Percentiles rank a stretch among this genome's conserved stretches.
These are phyloP conservation scores for Neonectria sp. DNA, from an alignment of 2,329 filamentous ascomycete species.

Conservation along the genomic window DNA sequence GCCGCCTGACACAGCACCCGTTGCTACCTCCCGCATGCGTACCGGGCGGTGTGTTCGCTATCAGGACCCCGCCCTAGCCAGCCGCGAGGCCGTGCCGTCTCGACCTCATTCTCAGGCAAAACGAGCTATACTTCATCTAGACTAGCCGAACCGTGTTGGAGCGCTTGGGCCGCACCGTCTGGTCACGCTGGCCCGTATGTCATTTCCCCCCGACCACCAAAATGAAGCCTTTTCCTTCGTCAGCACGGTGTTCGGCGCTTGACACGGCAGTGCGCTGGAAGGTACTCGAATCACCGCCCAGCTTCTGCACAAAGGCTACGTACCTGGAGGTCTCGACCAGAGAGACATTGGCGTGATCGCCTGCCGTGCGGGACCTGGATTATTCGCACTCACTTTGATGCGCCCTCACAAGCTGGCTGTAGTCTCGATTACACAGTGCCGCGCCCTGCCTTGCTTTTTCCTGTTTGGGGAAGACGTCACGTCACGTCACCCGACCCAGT, in stretches of 20 bases:
- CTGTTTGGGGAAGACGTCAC: constrained; percentile 42
- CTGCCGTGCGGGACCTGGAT: constrained; percentile 33
- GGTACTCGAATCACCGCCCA: constrained; percentile 44
- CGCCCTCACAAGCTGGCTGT: neutral
- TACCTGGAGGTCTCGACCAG: constrained; percentile 36
- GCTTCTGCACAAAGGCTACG: constrained; percentile 36
- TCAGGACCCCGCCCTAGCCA: constrained; percentile 35
- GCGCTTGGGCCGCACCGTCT: constrained; percentile 36
- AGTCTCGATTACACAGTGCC: constrained; percentile 36
- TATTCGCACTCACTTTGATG: constrained; percentile 32
- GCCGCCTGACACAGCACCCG: constrained; percentile 5
- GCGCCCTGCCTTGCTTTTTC: constrained; percentile 23
- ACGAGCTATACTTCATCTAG: constrained; percentile 24
- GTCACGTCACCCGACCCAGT: constrained; percentile 36
- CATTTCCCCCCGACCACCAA: constrained; percentile 45
- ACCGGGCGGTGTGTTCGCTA: constrained; percentile 45
- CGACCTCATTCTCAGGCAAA: constrained; percentile 3
- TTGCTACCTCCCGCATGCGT: constrained; percentile 39
- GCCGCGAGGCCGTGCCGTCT: constrained; percentile 34
- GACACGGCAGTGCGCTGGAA: constrained; percentile 31
- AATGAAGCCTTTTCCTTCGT: constrained; percentile 30
- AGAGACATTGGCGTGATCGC: constrained; percentile 27
- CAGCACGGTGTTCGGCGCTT: constrained; percentile 17
- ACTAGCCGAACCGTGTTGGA: constrained; percentile 22
- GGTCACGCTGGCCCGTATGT: constrained; percentile 47